phyloP scores from a whole-genome alignment of 1,284 basidiomycete genomes.

The Phenoliferia sp. region DNA sequence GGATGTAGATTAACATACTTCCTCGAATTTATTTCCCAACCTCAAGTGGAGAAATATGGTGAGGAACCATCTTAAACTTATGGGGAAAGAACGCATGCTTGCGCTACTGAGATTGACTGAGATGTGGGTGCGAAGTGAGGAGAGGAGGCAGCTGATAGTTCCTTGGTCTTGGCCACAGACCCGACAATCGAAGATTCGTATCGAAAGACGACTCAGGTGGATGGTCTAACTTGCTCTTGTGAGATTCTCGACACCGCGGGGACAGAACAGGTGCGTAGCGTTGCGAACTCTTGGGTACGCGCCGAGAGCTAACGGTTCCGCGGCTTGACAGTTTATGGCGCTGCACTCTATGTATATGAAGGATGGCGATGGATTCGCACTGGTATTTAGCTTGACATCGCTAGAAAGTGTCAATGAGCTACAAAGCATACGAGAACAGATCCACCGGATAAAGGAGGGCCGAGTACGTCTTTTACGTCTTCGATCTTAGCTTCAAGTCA shows the following conservation, averaged over 20 bases:
- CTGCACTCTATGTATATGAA: constrained; percentile 41
- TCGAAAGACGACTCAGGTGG: constrained; percentile 43
- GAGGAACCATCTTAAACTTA: constrained; percentile 3
- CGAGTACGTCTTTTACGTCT: constrained; percentile 47
- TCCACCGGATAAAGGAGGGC: constrained; percentile 61
- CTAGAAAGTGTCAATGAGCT: constrained; percentile 71
- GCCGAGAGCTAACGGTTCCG: not conserved
- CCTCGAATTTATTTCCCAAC: too few relatives aligned
- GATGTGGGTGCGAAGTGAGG: too few relatives aligned
- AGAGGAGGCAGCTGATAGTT: too few relatives aligned
- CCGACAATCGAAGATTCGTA: constrained; percentile 46
- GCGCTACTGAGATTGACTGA: too few relatives aligned
- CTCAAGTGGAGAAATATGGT: constrained; percentile 31
- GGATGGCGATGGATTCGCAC: constrained; percentile 64
- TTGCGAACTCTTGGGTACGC: not conserved
- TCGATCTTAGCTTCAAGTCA: not conserved
- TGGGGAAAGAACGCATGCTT: too few relatives aligned
- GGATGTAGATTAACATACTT: too few relatives aligned
- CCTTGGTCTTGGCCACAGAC: constrained; percentile 30
- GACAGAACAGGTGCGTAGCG: constrained; percentile 59
- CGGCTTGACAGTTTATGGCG: constrained; percentile 35
- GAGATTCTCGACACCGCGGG: constrained; percentile 87
- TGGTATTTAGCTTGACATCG: constrained; percentile 77
- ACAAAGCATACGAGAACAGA: constrained; percentile 69
- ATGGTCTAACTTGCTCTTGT: constrained; percentile 51